Base-by-base conservation (phyloP, 179 eudicot genomes). In the Beta macrorhiza region DNA sequence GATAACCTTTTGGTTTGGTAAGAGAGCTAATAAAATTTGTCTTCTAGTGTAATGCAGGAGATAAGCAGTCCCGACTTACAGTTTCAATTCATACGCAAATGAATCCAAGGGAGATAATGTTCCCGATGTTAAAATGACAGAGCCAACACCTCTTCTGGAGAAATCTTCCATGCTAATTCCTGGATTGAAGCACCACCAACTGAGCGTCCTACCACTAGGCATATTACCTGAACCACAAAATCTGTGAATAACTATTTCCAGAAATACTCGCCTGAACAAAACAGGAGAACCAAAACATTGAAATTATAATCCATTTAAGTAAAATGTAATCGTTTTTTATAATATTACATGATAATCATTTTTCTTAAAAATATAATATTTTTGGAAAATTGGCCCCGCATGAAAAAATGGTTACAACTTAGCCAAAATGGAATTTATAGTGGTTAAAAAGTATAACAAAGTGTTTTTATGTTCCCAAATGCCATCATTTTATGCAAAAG, bases 151-250 rank as follows among this genome's bases (percentile, higher is more conserved):
- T 80, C 83, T 77, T 79, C 72, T 87, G 78, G 94, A 59, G 86
- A 96, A 94, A 77, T 91, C 96, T 83, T 94, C 97, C 98, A 96
- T 89, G 82, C 98, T 89, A 84, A 96, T 78, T 84, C 99, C 99
- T 15, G 99, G 98, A 87, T 96, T 92, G 80, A 96, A 96, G 85
- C 99, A 96, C 99, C 99, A 96, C 99, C 99, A 96, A 82, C 99
- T 94, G 77, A 96, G 90, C 42, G 90, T 94, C 90, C 99, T 88
- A 81, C 89, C 77, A 58, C 93, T 91, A 72, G 97, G 83, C 74
- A 84, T 80, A 84, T 88, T 89, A 78, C 91, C 99, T 93, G 90
- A 83, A 81, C 75, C 86, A 70, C 75, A 79, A 78, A 80, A 77
- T 61, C 75, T 68, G 57, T 70, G 76, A 62, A 62, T n/a, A 74